Conservation (phyloP, 306 rosid species). For the Quercus berberidifolia region DNA sequence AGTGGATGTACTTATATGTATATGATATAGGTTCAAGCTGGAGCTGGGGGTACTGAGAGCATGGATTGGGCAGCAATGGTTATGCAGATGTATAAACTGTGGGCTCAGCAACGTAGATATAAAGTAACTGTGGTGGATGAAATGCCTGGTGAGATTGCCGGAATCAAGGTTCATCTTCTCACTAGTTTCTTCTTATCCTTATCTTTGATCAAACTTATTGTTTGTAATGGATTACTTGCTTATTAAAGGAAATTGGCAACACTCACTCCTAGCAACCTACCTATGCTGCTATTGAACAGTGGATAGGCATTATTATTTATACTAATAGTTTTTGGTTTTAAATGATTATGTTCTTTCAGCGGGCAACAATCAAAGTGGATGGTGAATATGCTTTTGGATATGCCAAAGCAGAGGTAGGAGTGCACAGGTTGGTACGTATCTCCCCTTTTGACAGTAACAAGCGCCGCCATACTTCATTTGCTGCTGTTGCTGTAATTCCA, state of each 20-base stretch:
- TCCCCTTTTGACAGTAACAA: conserved; percentile 93
- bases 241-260: neutral
- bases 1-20: neutral
- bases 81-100: conserved; percentile 89
- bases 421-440: conserved; percentile 89
- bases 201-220: neutral
- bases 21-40: conserved; percentile 79
- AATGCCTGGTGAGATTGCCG: conserved; percentile 95
- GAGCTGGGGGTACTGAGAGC: conserved; percentile 99
- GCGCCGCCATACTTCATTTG: conserved; percentile 95
- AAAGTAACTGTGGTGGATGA: conserved; percentile 76
- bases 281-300: neutral
- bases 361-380: conserved; percentile 91
- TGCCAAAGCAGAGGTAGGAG: conserved; percentile 98
- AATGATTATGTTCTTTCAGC: conserved; percentile 46
- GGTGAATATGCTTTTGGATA: conserved; percentile 95
- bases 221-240: neutral
- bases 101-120: conserved; percentile 76
- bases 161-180: conserved; percentile 90
- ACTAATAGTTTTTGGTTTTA: conserved; percentile 20
- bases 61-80: conserved; percentile 99
- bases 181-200: conserved; percentile 25
- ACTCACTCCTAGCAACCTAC: neutral
- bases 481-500: conserved; percentile 97
- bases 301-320: neutral